phyloP scores from a whole-genome alignment of 1,284 basidiomycete species.

The Xerocomus minutiporus region DNA sequence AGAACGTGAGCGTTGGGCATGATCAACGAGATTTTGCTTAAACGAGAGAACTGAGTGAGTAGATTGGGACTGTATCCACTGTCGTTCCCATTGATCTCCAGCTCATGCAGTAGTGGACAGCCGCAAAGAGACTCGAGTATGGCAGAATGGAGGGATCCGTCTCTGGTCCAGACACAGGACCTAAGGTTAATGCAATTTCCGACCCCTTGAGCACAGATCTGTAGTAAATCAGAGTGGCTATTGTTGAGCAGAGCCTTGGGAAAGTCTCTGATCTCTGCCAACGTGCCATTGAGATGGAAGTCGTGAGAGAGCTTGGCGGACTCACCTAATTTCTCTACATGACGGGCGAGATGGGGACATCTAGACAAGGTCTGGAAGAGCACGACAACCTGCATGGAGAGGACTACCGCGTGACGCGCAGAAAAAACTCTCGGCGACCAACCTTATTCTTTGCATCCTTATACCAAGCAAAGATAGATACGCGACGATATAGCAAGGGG shows the following conservation, averaged over 20 bases:
- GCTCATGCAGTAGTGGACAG: conserved; percentile 42
- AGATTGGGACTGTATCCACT: conserved; percentile 45
- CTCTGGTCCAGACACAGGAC: conserved; percentile 70
- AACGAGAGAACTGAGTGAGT: conserved; percentile 44
- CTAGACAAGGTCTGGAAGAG: conserved; percentile 50
- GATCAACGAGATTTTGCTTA: conserved; percentile 56
- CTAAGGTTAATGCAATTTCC: conserved; percentile 56
- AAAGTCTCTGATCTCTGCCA: conserved; percentile 60
- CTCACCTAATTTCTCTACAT: conserved; percentile 55
- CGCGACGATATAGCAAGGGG: conserved; percentile 48
- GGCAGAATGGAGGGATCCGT: conserved; percentile 58
- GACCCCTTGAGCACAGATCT: conserved; percentile 46
- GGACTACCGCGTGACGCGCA: neutral
- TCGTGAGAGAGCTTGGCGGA: neutral
- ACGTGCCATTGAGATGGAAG: conserved; percentile 2
- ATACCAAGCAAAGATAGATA: conserved; percentile 65
- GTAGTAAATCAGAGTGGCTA: conserved; percentile 33
- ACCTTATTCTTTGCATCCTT: conserved; percentile 58
- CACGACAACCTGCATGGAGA: conserved; percentile 40
- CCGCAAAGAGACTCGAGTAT: conserved; percentile 48
- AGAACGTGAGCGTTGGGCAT: conserved; percentile 63
- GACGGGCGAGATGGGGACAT: conserved; percentile 47
- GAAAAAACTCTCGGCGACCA: neutral
- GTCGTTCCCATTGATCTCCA: conserved; percentile 68
- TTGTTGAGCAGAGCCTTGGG: conserved; percentile 44